phyloP scores from a whole-genome alignment of 345 rosid species.

The Lepidium sativum region DNA sequence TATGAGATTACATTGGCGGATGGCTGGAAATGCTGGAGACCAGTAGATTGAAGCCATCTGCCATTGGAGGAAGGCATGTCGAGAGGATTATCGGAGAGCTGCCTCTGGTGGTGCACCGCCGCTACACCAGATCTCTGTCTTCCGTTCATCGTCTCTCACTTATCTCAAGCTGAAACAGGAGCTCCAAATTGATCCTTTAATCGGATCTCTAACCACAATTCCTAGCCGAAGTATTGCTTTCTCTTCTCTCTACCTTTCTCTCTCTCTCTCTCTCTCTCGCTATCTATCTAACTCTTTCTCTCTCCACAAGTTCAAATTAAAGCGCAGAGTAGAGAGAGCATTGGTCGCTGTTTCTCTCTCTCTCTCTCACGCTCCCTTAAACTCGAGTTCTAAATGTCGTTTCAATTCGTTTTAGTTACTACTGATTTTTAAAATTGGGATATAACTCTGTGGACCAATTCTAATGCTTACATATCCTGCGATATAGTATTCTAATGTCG shows the following conservation, averaged over 20 bases:
- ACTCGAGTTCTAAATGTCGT: conserved; percentile 9
- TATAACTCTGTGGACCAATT: conserved; percentile 11
- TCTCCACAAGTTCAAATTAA: conserved; percentile 31
- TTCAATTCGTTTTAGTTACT: not conserved
- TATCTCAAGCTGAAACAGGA: conserved; percentile 22
- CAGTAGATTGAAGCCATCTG: conserved; percentile 91
- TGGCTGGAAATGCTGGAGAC: conserved; percentile 73
- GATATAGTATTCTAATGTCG: too few species aligned
- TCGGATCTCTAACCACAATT: conserved; percentile 18
- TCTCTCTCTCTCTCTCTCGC: not conserved
- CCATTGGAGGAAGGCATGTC: conserved; percentile 64
- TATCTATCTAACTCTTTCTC: conserved; percentile 13
- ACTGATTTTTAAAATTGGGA: not conserved
- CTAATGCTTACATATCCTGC: too few species aligned
- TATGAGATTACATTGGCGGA: conserved; percentile 30
- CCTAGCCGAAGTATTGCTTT: not conserved
- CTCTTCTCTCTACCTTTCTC: not conserved
- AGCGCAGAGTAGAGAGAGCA: conserved; percentile 18
- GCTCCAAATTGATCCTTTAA: conserved; percentile 19
- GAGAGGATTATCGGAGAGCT: conserved; percentile 61
- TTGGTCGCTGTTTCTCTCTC: conserved; percentile 12
- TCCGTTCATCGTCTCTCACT: conserved; percentile 43
- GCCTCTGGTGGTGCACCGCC: conserved; percentile 78
- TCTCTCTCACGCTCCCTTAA: conserved; percentile 22
- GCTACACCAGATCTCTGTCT: conserved; percentile 77